Evolutionary conservation across 139 green algal genomes (phyloP).

Genomic region (Chlamydomonas eustigma): DNA sequence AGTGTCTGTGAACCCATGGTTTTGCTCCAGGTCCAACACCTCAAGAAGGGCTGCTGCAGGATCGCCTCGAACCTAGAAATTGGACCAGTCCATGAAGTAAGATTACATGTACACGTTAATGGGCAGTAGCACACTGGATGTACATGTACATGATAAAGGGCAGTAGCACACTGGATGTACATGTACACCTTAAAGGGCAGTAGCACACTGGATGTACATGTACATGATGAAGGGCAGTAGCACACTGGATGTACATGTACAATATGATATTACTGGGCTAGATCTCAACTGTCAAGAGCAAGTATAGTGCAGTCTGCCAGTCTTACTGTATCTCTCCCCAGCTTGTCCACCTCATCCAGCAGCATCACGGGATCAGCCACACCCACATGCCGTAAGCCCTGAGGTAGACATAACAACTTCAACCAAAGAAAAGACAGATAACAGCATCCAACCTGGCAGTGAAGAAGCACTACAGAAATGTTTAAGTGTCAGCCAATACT

Average conservation of each 20-base stretch:
- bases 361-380: conserved; percentile 90
- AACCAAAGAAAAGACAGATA: no score
- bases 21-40: conserved; percentile 53
- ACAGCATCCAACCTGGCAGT: no score
- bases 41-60: conserved; percentile 61
- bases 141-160: neutral
- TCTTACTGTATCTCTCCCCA: conserved; percentile 32
- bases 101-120: conserved; percentile 65
- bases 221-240: no score
- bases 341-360: conserved; percentile 97
- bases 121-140: neutral
- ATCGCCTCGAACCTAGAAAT: conserved; percentile 84
- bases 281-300: no score
- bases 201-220: no score
- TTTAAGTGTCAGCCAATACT: no score
- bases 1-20: conserved; percentile 85
- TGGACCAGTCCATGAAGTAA: conserved; percentile 90
- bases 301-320: no score
- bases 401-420: neutral
- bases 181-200: no score
- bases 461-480: no score
- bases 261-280: no score
- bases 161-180: no score
- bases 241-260: no score
- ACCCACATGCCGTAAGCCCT: conserved; percentile 41